phyloP scores from a whole-genome alignment of 352 stramenopile species.

The Pythium guiyangense region DNA sequence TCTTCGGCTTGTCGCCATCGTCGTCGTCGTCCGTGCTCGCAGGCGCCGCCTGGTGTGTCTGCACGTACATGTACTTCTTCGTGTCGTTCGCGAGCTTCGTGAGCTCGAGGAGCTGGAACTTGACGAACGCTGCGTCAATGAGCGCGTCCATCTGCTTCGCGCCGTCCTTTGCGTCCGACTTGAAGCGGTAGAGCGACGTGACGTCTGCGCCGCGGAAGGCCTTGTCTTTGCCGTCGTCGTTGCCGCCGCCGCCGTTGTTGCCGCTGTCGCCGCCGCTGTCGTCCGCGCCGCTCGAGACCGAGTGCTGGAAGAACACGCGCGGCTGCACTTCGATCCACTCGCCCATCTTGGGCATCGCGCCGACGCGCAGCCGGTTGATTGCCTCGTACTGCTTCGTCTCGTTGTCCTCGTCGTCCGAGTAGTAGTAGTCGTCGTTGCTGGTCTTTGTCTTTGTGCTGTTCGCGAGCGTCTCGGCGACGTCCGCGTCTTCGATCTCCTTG shows the following conservation, averaged over 20 bases:
- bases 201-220: no score
- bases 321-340: no score
- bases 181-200: no score
- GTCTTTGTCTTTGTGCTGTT: no score
- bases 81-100: slow-evolving; percentile 20
- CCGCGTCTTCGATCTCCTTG: no score
- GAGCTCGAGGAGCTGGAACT: slow-evolving; percentile 16
- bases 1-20: slow-evolving; percentile 7
- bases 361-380: no score
- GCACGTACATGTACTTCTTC: slow-evolving; percentile 40
- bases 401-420: slow-evolving; percentile 1
- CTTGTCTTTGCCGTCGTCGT: no score
- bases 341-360: no score
- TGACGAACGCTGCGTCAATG: slow-evolving; percentile 23
- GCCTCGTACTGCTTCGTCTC: no score
- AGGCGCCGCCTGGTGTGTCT: slow-evolving; percentile 9
- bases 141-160: slow-evolving; percentile 28
- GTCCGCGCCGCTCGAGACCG: slow-evolving; percentile 1
- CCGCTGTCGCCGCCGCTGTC: neutral
- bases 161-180: slow-evolving; percentile 11
- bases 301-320: slow-evolving; percentile 6
- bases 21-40: slow-evolving; percentile 5
- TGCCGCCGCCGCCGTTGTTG: no score
- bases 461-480: no score
- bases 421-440: neutral